phyloP scores from a whole-genome alignment of 805 yeast species.

The Ascoidea rubescens region DNA sequence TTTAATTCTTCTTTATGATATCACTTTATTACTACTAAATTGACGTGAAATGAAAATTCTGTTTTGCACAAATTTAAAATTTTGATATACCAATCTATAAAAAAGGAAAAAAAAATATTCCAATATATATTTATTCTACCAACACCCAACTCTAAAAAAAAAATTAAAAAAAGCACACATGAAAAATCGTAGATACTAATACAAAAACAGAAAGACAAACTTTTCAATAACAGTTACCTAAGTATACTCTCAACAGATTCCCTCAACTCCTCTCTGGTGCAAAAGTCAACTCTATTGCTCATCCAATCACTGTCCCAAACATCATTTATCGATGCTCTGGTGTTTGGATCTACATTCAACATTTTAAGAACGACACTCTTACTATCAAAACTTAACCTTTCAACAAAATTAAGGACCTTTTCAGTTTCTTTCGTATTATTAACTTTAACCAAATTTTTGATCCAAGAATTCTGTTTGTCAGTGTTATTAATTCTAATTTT shows the following conservation, averaged over 20 bases:
- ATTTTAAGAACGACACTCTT: conserved; percentile 4
- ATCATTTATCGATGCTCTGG: not conserved
- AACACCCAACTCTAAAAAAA: too few species aligned
- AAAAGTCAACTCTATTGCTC: conserved; percentile 5
- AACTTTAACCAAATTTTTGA: conserved; percentile 5
- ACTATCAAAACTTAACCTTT: conserved; percentile 2
- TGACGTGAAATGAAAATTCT: too few species aligned
- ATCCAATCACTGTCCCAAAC: conserved; percentile 5
- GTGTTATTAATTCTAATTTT: conserved; percentile 13
- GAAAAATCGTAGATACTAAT: too few species aligned
- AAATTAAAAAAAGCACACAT: too few species aligned
- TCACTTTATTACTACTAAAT: not conserved
- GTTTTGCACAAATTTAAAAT: too few species aligned
- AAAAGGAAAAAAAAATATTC: too few species aligned
- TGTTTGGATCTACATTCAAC: conserved; percentile 4
- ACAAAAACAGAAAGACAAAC: too few species aligned
- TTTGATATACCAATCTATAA: too few species aligned
- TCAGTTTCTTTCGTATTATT: not conserved
- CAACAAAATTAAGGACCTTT: conserved; percentile 2
- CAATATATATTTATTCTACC: too few species aligned
- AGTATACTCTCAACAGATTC: not conserved
- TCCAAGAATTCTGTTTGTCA: conserved; percentile 5
- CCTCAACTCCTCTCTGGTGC: conserved; percentile 2
- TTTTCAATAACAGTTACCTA: too few species aligned
- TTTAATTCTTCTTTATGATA: not conserved